Evolutionary conservation across 768 basidiomycete species (phyloP), one percentile per base, ranked within the genome.

Genomic region (Vararia minispora): DNA sequence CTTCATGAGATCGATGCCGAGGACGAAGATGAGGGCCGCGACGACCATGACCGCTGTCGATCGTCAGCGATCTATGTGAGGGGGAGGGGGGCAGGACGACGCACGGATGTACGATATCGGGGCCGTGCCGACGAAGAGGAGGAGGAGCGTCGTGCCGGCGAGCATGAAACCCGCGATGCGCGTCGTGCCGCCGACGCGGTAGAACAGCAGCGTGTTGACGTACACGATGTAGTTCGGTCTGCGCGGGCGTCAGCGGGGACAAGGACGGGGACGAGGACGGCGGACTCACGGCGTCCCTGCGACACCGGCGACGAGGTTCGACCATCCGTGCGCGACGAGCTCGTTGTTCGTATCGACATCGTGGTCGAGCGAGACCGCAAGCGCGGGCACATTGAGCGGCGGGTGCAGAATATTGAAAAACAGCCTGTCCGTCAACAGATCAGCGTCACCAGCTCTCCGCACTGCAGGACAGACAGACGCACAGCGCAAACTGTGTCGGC

Each of bases 401-500:
- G 89, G 79, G 52, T 90, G 85, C 30, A 91, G 53, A 37, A 89
- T 69, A 49, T 87, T 88, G 61, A 89, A 88, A 54, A 89, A 88
- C 25, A 89, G 44, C 41, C 82, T 84, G 33, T 10, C n/a, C 7
- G 27, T 22, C n/a, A 18, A 20, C 26, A 20, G 10, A 39, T 44
- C 12, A 40, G 22, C n/a, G 35, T 39, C 12, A 37, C 37, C 16
- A 21, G 30, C 8, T 44, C 28, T 35, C 10, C 16, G 10, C 53
- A 52, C 13, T 57, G 55, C 36, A 60, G 56, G 43, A 31, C 47
- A 52, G 38, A 55, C 59, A 49, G 55, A 61, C 85, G 52, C 44
- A 82, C 76, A 99, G 57, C 4, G 94, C 94, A 42, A 97, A 75
- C 53, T 98, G 94, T 1, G 92, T 98, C 3, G 94, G 92, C 52